Base-by-base conservation (phyloP, 257 asterid genomes). In the Solanum sitiens region DNA sequence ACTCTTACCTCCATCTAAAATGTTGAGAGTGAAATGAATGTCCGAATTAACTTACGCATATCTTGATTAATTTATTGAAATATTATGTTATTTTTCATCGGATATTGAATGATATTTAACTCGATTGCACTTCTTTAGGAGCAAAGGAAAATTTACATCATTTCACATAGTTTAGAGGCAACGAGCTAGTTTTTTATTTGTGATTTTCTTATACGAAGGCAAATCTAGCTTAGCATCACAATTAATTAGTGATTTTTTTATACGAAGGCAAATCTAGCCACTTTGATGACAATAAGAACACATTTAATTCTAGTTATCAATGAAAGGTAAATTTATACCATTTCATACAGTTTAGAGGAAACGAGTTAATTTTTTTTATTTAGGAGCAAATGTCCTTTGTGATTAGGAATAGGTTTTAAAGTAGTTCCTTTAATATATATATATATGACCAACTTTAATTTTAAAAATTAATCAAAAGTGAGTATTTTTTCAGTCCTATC, bases 41-140 rank as follows among this genome's bases (percentile, higher is more conserved):
- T 56, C 4, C 0, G 11, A 18, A 18, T 61, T 6, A 61, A 61
- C 0, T 61, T 61, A 4, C 1, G 0, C 7, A 7, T 2, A 61
- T 61, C 7, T 61, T 10, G 7, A 61, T 23, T 61, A 0, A 61
- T 21, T 61, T 0, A 8, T 61, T 0, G 0, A 3, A 33, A 33
- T 33, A 4, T 35, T 35, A 35, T 35, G 7, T 35, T 0, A 35
- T 35, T 35, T 35, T 40, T 40, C 3, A 40, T 39, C 9, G 0
- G 0, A 39, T 39, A 39, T 39, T 6, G 42, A 0, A 39, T 39
- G 42, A 39, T 39, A 39, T 39, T 39, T 39, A 39, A 39, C 0
- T 37, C 0, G 16, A 12, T 0, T 12, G 6, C 2, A 12, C 18
- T 45, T 45, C 0, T 45, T 45, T 45, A 45, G 53, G 16, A 45